A percentile compares a stretch with the other conserved stretches of the same genome.
Conservation (phyloP, 2,329 filamentous ascomycete genomes). For the Blumeria hordei region DNA sequence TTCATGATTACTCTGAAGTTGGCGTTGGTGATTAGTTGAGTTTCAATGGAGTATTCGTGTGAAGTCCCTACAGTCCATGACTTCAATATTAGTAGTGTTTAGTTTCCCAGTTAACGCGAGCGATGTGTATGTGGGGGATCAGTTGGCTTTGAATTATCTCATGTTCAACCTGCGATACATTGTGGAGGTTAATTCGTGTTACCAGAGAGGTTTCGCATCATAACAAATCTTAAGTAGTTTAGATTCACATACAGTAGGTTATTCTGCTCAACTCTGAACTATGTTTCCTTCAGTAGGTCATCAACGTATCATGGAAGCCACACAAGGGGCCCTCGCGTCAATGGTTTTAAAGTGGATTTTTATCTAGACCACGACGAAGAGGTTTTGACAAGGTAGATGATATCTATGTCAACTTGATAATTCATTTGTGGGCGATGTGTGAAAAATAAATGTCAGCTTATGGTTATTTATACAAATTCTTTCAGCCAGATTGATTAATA, state of each 20-base stretch:
- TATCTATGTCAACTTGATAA: constrained; percentile 30
- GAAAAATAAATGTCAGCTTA: constrained; percentile 9
- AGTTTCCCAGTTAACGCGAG: too few relatives aligned
- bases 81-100: too few relatives aligned
- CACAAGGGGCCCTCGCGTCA: constrained; percentile 41
- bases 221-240: background rate
- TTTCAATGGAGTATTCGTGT: too few relatives aligned
- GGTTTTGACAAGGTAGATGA: constrained; percentile 17
- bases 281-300: constrained; percentile 42
- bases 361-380: constrained; percentile 35
- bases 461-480: background rate
- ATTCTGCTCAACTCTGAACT: too few relatives aligned
- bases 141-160: constrained; percentile 11
- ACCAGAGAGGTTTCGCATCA: constrained; percentile 20
- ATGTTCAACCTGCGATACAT: constrained; percentile 22
- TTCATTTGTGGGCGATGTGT: constrained; percentile 47
- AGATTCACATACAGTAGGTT: too few relatives aligned
- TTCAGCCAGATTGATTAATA: background rate
- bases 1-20: too few relatives aligned
- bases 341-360: constrained; percentile 58
- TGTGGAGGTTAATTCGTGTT: constrained; percentile 26
- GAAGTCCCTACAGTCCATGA: too few relatives aligned
- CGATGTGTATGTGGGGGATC: too few relatives aligned
- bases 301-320: constrained; percentile 41
- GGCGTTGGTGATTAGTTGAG: too few relatives aligned